Percentiles rank a stretch among this genome's conserved stretches.
phyloP scores from a whole-genome alignment of 2,329 filamentous ascomycete genomes.

The Trichoderma brevicompactum region DNA sequence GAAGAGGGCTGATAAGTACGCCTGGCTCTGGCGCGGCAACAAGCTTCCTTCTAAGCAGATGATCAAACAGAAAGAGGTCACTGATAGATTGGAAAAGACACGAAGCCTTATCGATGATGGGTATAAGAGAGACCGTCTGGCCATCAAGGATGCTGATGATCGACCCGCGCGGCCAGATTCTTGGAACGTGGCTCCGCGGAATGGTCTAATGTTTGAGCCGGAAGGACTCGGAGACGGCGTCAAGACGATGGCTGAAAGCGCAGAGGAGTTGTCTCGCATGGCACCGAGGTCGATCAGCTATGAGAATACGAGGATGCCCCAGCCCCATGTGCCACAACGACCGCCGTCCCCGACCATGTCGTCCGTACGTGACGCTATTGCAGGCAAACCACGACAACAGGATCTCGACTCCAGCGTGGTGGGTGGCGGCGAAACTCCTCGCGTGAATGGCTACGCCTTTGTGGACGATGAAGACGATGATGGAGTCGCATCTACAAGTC shows the following conservation, averaged over 20 bases:
- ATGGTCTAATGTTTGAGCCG: slow-evolving; percentile 84
- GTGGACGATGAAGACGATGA: slow-evolving; percentile 78
- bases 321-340: slow-evolving; percentile 46
- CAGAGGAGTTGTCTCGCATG: slow-evolving; percentile 72
- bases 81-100: slow-evolving; percentile 55
- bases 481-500: slow-evolving; percentile 37
- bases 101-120: slow-evolving; percentile 60
- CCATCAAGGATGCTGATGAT: slow-evolving; percentile 69
- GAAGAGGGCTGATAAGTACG: slow-evolving; percentile 80
- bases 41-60: slow-evolving; percentile 83
- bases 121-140: slow-evolving; percentile 60
- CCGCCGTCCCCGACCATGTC: slow-evolving; percentile 84
- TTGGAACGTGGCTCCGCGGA: slow-evolving; percentile 76
- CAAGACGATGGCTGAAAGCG: slow-evolving; percentile 67
- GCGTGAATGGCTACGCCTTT: slow-evolving; percentile 92
- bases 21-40: slow-evolving; percentile 88
- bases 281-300: slow-evolving; percentile 79
- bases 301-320: slow-evolving; percentile 78
- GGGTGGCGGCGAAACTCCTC: slow-evolving; percentile 76
- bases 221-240: slow-evolving; percentile 64
- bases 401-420: slow-evolving; percentile 63
- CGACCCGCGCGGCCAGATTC: slow-evolving; percentile 77
- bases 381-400: slow-evolving; percentile 66
- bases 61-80: slow-evolving; percentile 67
- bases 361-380: slow-evolving; percentile 81